phyloP scores from a whole-genome alignment of 208 protist genomes.

The Wallacemonas sp. region DNA sequence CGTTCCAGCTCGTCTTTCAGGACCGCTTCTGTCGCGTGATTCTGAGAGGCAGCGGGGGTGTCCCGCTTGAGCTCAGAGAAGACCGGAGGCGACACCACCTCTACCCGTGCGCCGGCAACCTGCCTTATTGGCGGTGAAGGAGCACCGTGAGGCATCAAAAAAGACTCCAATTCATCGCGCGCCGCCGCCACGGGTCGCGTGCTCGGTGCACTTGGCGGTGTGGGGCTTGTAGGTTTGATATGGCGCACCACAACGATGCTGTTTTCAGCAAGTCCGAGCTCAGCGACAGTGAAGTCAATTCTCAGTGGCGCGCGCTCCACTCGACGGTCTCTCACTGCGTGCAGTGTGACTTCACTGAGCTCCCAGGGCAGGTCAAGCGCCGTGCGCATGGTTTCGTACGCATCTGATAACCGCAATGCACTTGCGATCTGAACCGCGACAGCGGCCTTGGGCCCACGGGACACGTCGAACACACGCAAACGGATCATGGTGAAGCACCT shows the following conservation, averaged over 20 bases:
- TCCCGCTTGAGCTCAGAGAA: no score
- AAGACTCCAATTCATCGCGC: not conserved
- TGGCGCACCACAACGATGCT: slow-evolving; percentile 29
- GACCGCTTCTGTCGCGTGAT: no score
- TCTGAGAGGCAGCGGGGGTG: no score
- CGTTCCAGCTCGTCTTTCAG: not conserved
- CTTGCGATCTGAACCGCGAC: not conserved
- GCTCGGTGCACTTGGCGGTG: no score
- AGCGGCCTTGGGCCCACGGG: not conserved
- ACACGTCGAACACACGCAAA: not conserved
- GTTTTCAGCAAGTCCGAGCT: slow-evolving; percentile 20
- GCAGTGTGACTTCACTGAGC: slow-evolving; percentile 18
- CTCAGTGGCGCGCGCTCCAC: slow-evolving; percentile 24
- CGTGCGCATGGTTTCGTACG: slow-evolving; percentile 11
- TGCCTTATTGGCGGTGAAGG: no score
- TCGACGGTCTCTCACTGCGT: slow-evolving; percentile 19
- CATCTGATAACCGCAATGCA: not conserved
- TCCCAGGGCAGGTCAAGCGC: slow-evolving; percentile 10
- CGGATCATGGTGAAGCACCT: not conserved
- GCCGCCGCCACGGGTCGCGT: no score
- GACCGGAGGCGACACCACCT: no score
- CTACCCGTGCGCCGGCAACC: no score
- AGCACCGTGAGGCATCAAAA: not conserved
- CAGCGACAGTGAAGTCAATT: slow-evolving; percentile 8
- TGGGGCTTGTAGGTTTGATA: no score